Conservation (phyloP, 2,329 filamentous ascomycete species). For the Monosporascus sp. region DNA sequence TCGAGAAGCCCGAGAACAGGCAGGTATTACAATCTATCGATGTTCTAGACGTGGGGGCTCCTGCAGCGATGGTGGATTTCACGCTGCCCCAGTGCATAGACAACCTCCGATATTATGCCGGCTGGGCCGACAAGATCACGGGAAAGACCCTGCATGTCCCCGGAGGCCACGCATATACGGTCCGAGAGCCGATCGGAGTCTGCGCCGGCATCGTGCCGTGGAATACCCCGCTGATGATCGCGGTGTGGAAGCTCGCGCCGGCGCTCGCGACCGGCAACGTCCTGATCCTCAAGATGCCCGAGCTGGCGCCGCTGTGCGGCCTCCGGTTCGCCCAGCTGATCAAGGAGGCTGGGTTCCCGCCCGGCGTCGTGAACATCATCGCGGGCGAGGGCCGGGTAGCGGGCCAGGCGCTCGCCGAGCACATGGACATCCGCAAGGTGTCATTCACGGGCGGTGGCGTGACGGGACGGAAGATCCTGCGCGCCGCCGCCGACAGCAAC, state of each 20-base stretch:
- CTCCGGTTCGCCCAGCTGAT: constrained; percentile 60
- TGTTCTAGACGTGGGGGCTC: constrained; percentile 78
- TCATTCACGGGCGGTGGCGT: constrained; percentile 70
- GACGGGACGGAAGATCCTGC: constrained; percentile 68
- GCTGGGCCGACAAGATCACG: constrained; percentile 74
- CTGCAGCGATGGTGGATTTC: constrained; percentile 58
- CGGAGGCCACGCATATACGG: constrained; percentile 66
- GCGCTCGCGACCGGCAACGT: constrained; percentile 61
- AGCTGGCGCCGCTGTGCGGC: constrained; percentile 59
- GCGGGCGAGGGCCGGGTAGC: constrained; percentile 71
- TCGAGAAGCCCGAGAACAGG: constrained; percentile 51
- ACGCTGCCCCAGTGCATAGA: constrained; percentile 28
- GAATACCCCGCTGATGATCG: constrained; percentile 76
- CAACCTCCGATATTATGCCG: constrained; percentile 68
- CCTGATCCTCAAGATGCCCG: constrained; percentile 57
- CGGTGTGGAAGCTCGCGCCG: constrained; percentile 71
- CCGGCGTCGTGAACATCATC: constrained; percentile 68
- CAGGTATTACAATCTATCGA: constrained; percentile 49
- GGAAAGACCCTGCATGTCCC: constrained; percentile 72
- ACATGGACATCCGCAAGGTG: constrained; percentile 76
- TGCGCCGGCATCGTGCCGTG: constrained; percentile 74
- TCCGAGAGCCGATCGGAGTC: constrained; percentile 72
- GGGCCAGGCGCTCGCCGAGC: constrained; percentile 65
- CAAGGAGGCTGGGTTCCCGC: constrained; percentile 68
- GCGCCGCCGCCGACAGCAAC: constrained; percentile 68